Evolutionary conservation across 129 eudicot species (phyloP).

Genomic region (Saussurea involucrata): DNA sequence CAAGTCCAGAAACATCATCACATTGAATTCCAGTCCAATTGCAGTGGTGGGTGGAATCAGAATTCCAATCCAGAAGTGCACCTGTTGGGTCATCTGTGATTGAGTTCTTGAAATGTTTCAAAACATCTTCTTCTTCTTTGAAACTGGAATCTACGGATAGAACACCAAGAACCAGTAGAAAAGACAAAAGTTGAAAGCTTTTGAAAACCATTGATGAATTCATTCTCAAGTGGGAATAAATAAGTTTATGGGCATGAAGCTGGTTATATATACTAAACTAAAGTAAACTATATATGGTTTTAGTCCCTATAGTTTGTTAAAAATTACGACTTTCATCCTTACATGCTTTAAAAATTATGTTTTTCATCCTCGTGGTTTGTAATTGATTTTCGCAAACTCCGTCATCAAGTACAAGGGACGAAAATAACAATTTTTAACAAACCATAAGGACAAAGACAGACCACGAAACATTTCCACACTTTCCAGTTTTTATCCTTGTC

Average conservation of each 20-base stretch:
- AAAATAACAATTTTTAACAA: too few species aligned
- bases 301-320: background rate
- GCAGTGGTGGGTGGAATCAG: constrained; percentile 53
- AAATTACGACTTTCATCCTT: background rate
- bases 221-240: background rate
- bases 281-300: background rate
- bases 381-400: too few species aligned
- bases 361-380: too few species aligned
- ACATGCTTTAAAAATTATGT: background rate
- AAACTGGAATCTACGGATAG: constrained; percentile 26
- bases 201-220: constrained; percentile 19
- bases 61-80: constrained; percentile 57
- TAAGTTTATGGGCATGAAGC: background rate
- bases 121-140: constrained; percentile 44
- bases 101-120: constrained; percentile 52
- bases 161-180: constrained; percentile 20
- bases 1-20: constrained; percentile 28
- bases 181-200: constrained; percentile 5
- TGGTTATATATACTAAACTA: constrained; percentile 4
- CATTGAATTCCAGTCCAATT: constrained; percentile 88
- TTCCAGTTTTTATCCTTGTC: too few species aligned
- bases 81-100: constrained; percentile 57
- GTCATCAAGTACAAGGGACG: too few species aligned
- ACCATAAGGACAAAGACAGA: too few species aligned
- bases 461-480: too few species aligned